Evolutionary conservation across 192 early-diverging fungal species (phyloP).

Genomic region (Coemansia sp.): DNA sequence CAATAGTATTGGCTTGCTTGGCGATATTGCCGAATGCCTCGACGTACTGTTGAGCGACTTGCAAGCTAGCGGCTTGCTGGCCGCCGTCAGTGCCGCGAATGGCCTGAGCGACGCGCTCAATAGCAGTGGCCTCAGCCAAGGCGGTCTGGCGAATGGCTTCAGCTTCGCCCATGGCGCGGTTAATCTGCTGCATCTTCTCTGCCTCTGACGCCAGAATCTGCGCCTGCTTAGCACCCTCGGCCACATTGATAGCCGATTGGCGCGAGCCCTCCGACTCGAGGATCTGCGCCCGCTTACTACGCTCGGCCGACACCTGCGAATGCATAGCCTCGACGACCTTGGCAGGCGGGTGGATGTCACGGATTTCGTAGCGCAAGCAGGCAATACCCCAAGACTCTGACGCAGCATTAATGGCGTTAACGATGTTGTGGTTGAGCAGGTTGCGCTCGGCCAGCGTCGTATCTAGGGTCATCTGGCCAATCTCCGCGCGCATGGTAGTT

Average conservation of each 20-base stretch:
- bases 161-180: constrained; percentile 84
- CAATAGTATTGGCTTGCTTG: constrained; percentile 86
- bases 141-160: constrained; percentile 86
- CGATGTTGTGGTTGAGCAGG: constrained; percentile 90
- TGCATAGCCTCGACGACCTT: constrained; percentile 98
- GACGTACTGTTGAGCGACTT: constrained; percentile 95
- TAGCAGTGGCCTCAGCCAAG: constrained; percentile 74
- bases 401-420: constrained; percentile 90
- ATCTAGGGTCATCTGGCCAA: constrained; percentile 97
- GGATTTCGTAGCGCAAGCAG: constrained; percentile 94
- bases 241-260: constrained; percentile 96
- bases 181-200: constrained; percentile 84
- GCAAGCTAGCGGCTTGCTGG: constrained; percentile 81
- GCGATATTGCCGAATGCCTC: constrained; percentile 90
- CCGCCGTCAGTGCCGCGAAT: constrained; percentile 66
- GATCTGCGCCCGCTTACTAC: constrained; percentile 95
- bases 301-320: constrained; percentile 94
- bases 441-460: constrained; percentile 92
- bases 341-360: constrained; percentile 91
- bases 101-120: constrained; percentile 76
- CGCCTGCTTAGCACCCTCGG: constrained; percentile 90
- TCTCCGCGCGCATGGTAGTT: constrained; percentile 98
- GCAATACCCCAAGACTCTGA: constrained; percentile 94
- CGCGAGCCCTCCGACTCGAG: constrained; percentile 77
- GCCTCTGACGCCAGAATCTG: constrained; percentile 94